A percentile compares a stretch with the other conserved stretches of the same genome.
These are phyloP conservation scores for Phialophora macrospora DNA, from an alignment of 2,329 filamentous ascomycete genomes.

Conservation along the genomic window DNA sequence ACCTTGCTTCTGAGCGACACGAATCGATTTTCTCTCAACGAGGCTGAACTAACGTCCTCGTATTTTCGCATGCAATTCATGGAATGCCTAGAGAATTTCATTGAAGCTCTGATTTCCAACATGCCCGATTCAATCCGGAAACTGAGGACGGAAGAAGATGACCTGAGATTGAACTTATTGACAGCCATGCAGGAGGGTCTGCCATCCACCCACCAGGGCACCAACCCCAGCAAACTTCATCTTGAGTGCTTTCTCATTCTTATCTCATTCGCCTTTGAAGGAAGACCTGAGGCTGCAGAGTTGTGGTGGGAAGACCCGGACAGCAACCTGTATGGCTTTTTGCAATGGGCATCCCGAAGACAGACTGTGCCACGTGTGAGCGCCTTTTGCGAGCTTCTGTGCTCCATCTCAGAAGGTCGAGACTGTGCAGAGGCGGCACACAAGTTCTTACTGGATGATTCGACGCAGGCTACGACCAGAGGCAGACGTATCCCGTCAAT, in stretches of 20 bases:
- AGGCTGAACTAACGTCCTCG: conserved; percentile 68
- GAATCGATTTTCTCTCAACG: conserved; percentile 64
- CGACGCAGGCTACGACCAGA: conserved; percentile 67
- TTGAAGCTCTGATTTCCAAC: conserved; percentile 92
- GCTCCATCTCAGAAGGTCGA: conserved; percentile 81
- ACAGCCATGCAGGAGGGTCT: conserved; percentile 53
- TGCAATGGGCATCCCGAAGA: conserved; percentile 94
- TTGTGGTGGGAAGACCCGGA: conserved; percentile 93
- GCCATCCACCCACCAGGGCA: conserved; percentile 53
- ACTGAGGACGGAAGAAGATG: conserved; percentile 86
- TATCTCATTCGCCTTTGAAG: conserved; percentile 89
- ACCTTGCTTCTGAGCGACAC: conserved; percentile 83
- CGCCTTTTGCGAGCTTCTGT: conserved; percentile 95
- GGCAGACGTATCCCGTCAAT: conserved; percentile 82
- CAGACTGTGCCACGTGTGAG: conserved; percentile 95
- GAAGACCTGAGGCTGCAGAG: conserved; percentile 79
- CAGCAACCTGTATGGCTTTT: conserved; percentile 89
- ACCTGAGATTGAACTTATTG: conserved; percentile 63
- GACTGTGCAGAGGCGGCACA: conserved; percentile 84
- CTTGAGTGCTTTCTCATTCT: conserved; percentile 90
- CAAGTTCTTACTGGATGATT: conserved; percentile 82
- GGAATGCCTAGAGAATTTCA: conserved; percentile 81
- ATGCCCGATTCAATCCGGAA: conserved; percentile 89
- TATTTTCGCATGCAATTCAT: conserved; percentile 76
- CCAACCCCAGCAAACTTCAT: conserved; percentile 53